A percentile compares a stretch with the other conserved stretches of the same genome.
phyloP scores from a whole-genome alignment of 2,329 filamentous ascomycete species.

The Fusarium continuum region DNA sequence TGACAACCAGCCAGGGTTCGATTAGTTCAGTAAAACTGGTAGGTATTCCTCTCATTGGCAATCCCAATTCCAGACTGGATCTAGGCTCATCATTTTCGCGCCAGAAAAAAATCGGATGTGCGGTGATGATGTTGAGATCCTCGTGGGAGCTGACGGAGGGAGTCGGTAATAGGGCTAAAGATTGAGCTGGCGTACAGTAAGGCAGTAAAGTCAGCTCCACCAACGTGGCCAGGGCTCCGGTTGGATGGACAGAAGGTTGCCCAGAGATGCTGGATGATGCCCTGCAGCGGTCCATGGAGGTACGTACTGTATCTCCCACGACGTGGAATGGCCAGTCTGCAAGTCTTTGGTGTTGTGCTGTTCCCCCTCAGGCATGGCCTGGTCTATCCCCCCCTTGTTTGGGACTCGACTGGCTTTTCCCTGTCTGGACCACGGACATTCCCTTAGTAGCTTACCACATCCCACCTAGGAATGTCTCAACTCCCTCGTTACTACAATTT shows the following conservation, averaged over 20 bases:
- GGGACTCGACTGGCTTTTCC: conserved; percentile 13
- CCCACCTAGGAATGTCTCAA: conserved; percentile 38
- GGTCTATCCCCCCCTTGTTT: conserved; percentile 21
- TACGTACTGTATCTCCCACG: conserved; percentile 20
- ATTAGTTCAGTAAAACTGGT: conserved; percentile 1
- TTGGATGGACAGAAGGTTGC: conserved; percentile 36
- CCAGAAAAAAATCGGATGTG: conserved; percentile 34
- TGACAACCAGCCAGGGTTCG: conserved; percentile 19
- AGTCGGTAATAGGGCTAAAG: conserved; percentile 44
- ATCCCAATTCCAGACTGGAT: conserved; percentile 11
- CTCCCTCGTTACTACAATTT: conserved; percentile 40
- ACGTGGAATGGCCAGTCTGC: conserved; percentile 3
- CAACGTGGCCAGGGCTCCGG: conserved; percentile 37
- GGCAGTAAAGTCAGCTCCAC: conserved; percentile 39
- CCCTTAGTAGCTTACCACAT: conserved; percentile 19
- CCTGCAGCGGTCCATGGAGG: conserved; percentile 18
- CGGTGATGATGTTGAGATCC: conserved; percentile 37
- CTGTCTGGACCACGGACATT: conserved; percentile 21
- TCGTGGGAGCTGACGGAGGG: conserved; percentile 41
- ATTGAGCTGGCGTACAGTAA: conserved; percentile 39
- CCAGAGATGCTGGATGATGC: conserved; percentile 26
- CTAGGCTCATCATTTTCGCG: conserved; percentile 31
- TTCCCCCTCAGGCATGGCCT: conserved; percentile 11
- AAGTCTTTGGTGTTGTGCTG: conserved; percentile 2
- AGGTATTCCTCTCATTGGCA: conserved; percentile 14